Evolutionary conservation across 2,329 filamentous ascomycete species (phyloP).

Genomic region (Aspergillus intermedius): DNA sequence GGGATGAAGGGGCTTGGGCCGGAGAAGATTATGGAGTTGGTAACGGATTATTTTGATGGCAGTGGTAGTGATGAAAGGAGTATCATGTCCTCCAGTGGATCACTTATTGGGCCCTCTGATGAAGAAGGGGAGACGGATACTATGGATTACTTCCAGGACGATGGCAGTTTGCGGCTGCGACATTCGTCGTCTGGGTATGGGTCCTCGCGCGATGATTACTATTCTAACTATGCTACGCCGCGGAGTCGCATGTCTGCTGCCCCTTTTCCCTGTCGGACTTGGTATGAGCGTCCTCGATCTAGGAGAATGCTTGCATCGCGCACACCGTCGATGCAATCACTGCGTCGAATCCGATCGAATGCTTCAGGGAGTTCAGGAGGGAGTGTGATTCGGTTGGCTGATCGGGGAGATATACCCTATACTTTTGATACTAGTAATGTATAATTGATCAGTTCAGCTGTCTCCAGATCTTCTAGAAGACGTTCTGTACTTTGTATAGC

Average conservation of each 20-base stretch:
- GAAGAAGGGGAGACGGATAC: conserved; percentile 36
- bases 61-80: conserved; percentile 18
- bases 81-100: conserved; percentile 23
- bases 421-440: conserved; percentile 19
- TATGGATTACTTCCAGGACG: conserved; percentile 15
- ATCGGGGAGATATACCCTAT: conserved; percentile 27
- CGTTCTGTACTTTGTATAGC: no score
- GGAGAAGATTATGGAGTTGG: conserved; percentile 43
- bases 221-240: conserved; percentile 23
- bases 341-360: conserved; percentile 27
- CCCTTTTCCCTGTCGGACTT: conserved; percentile 8
- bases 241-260: conserved; percentile 13
- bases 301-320: conserved; percentile 10
- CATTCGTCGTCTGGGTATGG: conserved; percentile 5
- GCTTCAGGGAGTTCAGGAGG: conserved; percentile 29
- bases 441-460: no score
- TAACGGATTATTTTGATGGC: conserved; percentile 47
- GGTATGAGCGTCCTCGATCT: conserved; percentile 1
- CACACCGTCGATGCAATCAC: conserved; percentile 31
- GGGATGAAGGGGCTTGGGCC: conserved; percentile 63
- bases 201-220: conserved; percentile 22
- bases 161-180: background rate
- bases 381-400: conserved; percentile 36
- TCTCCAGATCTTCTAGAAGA: no score
- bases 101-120: conserved; percentile 32